phyloP scores from a whole-genome alignment of 2,329 filamentous ascomycete genomes.

The Penicillium glabrum region DNA sequence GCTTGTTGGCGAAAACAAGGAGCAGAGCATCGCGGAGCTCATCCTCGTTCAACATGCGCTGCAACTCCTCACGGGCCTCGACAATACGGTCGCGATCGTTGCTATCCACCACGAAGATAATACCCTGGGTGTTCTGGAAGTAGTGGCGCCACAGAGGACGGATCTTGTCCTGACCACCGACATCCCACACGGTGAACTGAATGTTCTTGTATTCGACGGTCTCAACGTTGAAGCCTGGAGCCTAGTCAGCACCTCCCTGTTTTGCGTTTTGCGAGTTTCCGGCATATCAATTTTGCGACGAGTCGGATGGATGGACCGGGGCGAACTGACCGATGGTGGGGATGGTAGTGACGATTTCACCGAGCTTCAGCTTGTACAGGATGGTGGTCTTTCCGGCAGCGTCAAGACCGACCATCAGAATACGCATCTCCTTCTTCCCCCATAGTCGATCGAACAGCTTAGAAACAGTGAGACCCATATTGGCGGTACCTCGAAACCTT shows the following conservation, averaged over 20 bases:
- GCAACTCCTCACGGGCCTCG: constrained; percentile 93
- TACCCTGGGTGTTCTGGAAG: constrained; percentile 99
- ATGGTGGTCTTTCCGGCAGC: constrained; percentile 99
- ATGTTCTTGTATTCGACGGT: constrained; percentile 99
- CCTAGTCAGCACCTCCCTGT: constrained; percentile 2
- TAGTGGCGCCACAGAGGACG: constrained; percentile 99
- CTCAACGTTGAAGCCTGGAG: constrained; percentile 97
- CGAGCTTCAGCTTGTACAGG: constrained; percentile 99
- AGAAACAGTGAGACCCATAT: constrained; percentile 97
- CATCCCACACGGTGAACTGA: constrained; percentile 99
- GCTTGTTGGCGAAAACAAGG: constrained; percentile 99
- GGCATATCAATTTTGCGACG: constrained; percentile 1
- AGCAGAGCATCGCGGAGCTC: constrained; percentile 97
- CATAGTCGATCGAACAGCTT: constrained; percentile 95
- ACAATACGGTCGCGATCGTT: constrained; percentile 98
- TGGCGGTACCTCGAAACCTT: constrained; percentile 44
- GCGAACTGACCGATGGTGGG: constrained; percentile 82
- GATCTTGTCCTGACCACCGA: constrained; percentile 99
- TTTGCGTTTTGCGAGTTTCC: neutral
- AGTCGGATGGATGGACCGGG: constrained; percentile 4
- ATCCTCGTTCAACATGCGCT: constrained; percentile 98
- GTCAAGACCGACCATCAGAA: constrained; percentile 99
- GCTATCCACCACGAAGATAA: constrained; percentile 99
- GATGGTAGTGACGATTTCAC: constrained; percentile 97
- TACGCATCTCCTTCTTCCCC: constrained; percentile 99